Percentiles rank a stretch among this genome's conserved stretches.
Evolutionary conservation across 495 filamentous ascomycete genomes (phyloP).

Genomic region (Xylaria sp.): DNA sequence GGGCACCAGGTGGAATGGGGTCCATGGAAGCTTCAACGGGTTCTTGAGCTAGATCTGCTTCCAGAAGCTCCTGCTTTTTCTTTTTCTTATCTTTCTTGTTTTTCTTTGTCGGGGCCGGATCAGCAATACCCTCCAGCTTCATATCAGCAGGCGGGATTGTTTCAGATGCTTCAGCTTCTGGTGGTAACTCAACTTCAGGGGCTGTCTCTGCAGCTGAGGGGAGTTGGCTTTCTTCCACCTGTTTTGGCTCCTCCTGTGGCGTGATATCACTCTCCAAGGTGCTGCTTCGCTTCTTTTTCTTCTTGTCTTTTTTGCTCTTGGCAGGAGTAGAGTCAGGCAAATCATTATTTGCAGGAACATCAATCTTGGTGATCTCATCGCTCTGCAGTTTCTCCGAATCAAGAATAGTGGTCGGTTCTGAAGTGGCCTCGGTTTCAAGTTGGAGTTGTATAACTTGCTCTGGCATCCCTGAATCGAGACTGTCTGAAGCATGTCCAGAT

Average conservation of each 20-base stretch:
- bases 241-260: constrained; percentile 5
- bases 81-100: constrained; percentile 21
- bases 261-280: background rate
- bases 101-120: background rate
- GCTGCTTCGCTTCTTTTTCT: constrained; percentile 31
- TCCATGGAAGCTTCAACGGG: constrained; percentile 3
- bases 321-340: background rate
- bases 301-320: constrained; percentile 31
- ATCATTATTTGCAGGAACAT: constrained; percentile 7
- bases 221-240: constrained; percentile 4
- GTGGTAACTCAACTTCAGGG: background rate
- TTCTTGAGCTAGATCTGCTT: constrained; percentile 13
- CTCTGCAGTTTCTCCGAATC: background rate
- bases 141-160: background rate
- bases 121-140: background rate
- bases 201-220: background rate
- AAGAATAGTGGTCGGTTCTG: background rate
- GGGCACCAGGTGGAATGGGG: background rate
- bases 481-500: background rate
- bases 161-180: background rate
- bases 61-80: constrained; percentile 2
- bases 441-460: background rate
- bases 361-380: background rate
- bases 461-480: background rate
- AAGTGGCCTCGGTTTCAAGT: background rate